Base-by-base conservation (phyloP, 495 filamentous ascomycete genomes). In the Aspergillus asperescens region DNA sequence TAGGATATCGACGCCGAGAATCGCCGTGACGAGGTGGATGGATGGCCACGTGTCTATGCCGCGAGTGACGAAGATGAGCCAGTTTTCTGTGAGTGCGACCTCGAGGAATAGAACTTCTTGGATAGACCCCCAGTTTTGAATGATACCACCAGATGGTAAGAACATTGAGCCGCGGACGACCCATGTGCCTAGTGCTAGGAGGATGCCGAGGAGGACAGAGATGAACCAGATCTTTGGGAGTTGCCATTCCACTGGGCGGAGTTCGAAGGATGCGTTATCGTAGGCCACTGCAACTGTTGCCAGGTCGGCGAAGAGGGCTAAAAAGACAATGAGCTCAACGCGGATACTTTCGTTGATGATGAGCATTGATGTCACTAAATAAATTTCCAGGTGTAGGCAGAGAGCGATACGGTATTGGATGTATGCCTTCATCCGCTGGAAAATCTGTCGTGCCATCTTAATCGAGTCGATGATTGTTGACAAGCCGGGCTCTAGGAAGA, bases 351-450 rank as follows among this genome's bases (percentile, higher is more conserved):
- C 83, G 59, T 85, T 83, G 60, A 88, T 76, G 62, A 88, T 86
- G 56, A 87, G 77, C 81, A 86, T 86, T 18, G 82, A 80, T 5
- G 83, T 85, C 53, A 86, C 83, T 3, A 88, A 71, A 63, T 86
- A 88, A 48, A 88, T 82, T 62, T 88, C 84, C 62, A 88, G 63
- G 63, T 88, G 84, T 51, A 88, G 71, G 62, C 84, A 88, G 28
- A 88, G 80, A 28, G 84, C 84, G 63, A 88, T 88, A 68, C 84
- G 84, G 65, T 88, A 88, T 60, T 88, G 84, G 54, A 88, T 86
- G 59, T 88, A 88, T 10, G 84, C 77, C 70, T 88, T 88, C 84
- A 88, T 88, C 58, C 84, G 82, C 63, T 88, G 84, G 76, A 88
- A 88, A 57, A 88, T 88, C 62, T 88, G 80, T 34, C 84, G 81